Percentiles rank a stretch among this genome's conserved stretches.
Conservation (phyloP, 2,329 filamentous ascomycete genomes). For the Diaporthe velutina region DNA sequence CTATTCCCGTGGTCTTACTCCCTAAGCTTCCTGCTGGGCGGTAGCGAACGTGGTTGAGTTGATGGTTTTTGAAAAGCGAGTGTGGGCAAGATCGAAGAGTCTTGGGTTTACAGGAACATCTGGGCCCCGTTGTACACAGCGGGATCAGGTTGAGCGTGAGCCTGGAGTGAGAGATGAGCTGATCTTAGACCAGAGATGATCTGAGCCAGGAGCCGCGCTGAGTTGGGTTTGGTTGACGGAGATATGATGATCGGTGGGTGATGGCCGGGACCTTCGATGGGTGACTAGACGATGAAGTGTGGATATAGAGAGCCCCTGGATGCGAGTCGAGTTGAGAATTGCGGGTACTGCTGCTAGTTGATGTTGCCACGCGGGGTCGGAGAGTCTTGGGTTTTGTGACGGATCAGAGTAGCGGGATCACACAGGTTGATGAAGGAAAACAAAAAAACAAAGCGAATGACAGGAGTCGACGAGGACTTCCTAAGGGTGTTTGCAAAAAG, state of each 20-base stretch:
- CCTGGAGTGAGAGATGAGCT: slow-evolving; percentile 4
- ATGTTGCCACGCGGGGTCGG: slow-evolving; percentile 29
- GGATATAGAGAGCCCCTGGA: slow-evolving; percentile 29
- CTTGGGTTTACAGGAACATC: slow-evolving; percentile 34
- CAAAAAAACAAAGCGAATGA: slow-evolving; percentile 77
- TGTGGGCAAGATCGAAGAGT: slow-evolving; percentile 43
- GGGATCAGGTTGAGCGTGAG: not conserved
- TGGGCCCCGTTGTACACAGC: slow-evolving; percentile 23
- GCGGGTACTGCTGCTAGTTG: slow-evolving; percentile 39
- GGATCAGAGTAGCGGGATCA: slow-evolving; percentile 10
- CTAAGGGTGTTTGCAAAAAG: slow-evolving; percentile 63
- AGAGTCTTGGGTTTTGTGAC: slow-evolving; percentile 22
- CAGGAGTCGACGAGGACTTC: slow-evolving; percentile 82
- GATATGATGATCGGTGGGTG: slow-evolving; percentile 26
- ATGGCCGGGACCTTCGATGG: slow-evolving; percentile 28
- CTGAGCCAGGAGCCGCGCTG: slow-evolving; percentile 21
- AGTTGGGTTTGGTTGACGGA: slow-evolving; percentile 20
- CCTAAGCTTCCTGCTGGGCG: slow-evolving; percentile 40
- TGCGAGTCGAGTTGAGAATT: slow-evolving; percentile 35
- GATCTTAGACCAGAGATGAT: slow-evolving; percentile 11
- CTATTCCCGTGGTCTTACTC: slow-evolving; percentile 40
- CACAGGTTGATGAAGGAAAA: slow-evolving; percentile 49
- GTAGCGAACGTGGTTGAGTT: slow-evolving; percentile 55
- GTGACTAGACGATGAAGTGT: slow-evolving; percentile 25
- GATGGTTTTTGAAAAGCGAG: slow-evolving; percentile 40